phyloP scores from a whole-genome alignment of 345 rosid species.

The Geranium rotundifolium region DNA sequence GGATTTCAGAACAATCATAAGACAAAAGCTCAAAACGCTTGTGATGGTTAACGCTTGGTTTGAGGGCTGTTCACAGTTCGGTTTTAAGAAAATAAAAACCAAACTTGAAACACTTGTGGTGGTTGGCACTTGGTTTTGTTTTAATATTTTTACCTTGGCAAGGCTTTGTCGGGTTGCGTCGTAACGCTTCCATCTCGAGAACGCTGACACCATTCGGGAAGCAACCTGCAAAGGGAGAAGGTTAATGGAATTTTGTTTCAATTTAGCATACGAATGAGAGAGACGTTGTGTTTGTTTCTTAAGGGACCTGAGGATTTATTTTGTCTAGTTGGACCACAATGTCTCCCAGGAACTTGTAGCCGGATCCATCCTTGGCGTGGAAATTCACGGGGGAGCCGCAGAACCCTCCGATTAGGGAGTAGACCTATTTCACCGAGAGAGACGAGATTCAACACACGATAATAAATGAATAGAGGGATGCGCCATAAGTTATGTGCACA shows the following conservation, averaged over 20 bases:
- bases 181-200: slow-evolving; percentile 95
- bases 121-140: too few species aligned
- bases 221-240: slow-evolving; percentile 46
- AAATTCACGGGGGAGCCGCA: slow-evolving; percentile 78
- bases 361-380: slow-evolving; percentile 94
- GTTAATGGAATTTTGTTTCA: background rate
- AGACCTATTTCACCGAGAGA: slow-evolving; percentile 33
- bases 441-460: background rate
- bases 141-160: slow-evolving; percentile 71
- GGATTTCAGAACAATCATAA: background rate
- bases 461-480: too few species aligned
- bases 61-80: background rate
- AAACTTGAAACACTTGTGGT: background rate
- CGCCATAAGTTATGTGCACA: too few species aligned
- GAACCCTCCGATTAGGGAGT: slow-evolving; percentile 80
- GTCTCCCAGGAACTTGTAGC: slow-evolving; percentile 92
- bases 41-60: too few species aligned
- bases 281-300: background rate
- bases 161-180: slow-evolving; percentile 74
- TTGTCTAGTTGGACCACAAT: slow-evolving; percentile 81
- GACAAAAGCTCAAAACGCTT: background rate
- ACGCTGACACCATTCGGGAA: slow-evolving; percentile 87
- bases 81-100: too few species aligned
- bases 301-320: slow-evolving; percentile 75
- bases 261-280: background rate